A percentile compares a stretch with the other conserved stretches of the same genome.
These are phyloP conservation scores for Aspergillus viridinutans DNA, from an alignment of 2,329 filamentous ascomycete genomes.

Conservation along the genomic window DNA sequence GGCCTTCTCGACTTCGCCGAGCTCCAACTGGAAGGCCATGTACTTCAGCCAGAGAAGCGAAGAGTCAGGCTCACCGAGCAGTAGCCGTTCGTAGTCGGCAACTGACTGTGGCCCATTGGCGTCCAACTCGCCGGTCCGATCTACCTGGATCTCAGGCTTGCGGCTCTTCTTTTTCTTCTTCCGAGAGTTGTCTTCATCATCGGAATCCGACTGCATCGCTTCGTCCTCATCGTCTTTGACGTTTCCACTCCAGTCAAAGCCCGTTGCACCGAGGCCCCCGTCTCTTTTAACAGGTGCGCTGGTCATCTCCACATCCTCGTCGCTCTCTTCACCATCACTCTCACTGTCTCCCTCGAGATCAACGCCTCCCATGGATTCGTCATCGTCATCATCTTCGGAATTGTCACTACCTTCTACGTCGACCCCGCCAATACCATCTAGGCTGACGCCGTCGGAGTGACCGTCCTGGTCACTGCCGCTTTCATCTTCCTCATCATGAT, in stretches of 20 bases:
- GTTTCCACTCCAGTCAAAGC: conserved; percentile 84
- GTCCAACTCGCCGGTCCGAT: conserved; percentile 89
- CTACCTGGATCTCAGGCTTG: conserved; percentile 74
- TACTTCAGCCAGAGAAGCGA: conserved; percentile 92
- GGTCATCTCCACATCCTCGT: conserved; percentile 44
- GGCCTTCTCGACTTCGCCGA: conserved; percentile 83
- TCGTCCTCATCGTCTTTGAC: conserved; percentile 51
- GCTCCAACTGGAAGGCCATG: conserved; percentile 96
- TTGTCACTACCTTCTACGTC: conserved; percentile 33
- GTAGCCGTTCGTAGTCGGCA: conserved; percentile 87
- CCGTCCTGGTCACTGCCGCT: conserved; percentile 47
- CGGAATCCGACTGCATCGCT: conserved; percentile 48
- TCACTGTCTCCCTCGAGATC: conserved; percentile 41
- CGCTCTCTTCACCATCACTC: conserved; percentile 44
- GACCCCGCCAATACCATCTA: conserved; percentile 29
- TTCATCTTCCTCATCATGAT: conserved; percentile 48
- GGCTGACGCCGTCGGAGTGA: conserved; percentile 29
- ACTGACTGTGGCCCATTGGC: conserved; percentile 81
- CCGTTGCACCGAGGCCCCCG: conserved; percentile 63
- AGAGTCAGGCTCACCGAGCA: conserved; percentile 90
- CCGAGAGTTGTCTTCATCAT: conserved; percentile 36
- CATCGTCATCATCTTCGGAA: conserved; percentile 32
- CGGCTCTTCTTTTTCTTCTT: conserved; percentile 71
- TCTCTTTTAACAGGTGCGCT: conserved; percentile 34
- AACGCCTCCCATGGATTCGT: conserved; percentile 40